Evolutionary conservation across 345 rosid genomes (phyloP), one percentile per base, ranked within the genome.

Genomic region (Citrus cavaleriei): DNA sequence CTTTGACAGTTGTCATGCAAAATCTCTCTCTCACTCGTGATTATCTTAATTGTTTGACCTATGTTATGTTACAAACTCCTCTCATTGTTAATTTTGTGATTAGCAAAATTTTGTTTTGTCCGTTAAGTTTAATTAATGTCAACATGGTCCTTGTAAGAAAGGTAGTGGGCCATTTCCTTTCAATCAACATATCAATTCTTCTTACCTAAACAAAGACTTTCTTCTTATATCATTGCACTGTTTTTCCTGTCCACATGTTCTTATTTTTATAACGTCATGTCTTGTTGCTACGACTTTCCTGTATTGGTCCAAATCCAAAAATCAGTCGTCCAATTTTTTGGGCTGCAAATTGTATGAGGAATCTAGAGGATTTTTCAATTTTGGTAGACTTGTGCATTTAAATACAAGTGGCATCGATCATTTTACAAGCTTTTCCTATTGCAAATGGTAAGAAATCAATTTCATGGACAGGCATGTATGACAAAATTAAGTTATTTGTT

Each of bases 151-250:
- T 72, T 25, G 70, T 37, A 60, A 21, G 55, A 70, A 63, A 77
- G 22, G 78, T 68, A 19, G 87, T 84, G 87, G 68, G 81, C 80
- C 65, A 82, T 54, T 69, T 69, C 27, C 68, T 78, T 76, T 22
- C 64, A 77, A 80, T 86, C 83, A 82, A 80, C 84, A 79, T 70
- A 80, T 85, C 89, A 80, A 80, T 79, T 81, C 63, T 80, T 82
- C 87, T 72, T 77, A 90, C 90, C 93, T 81, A 88, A 88, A 84
- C 87, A 30, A 81, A 83, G 90, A 88, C 90, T 90, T 90, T 86
- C 74, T 75, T 81, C 83, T 81, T 77, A 54, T 49, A 54, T 77
- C 83, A 81, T 42, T 18, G 27, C 55, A 71, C 65, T 79, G 58
- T 74, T 78, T 35, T 68, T 80, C 77, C 73, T 75, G 77, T 78